A percentile compares a stretch with the other conserved stretches of the same genome.
These are phyloP conservation scores for Smallanthus sonchifolius DNA, from an alignment of 129 eudicot genomes.

Conservation along the genomic window DNA sequence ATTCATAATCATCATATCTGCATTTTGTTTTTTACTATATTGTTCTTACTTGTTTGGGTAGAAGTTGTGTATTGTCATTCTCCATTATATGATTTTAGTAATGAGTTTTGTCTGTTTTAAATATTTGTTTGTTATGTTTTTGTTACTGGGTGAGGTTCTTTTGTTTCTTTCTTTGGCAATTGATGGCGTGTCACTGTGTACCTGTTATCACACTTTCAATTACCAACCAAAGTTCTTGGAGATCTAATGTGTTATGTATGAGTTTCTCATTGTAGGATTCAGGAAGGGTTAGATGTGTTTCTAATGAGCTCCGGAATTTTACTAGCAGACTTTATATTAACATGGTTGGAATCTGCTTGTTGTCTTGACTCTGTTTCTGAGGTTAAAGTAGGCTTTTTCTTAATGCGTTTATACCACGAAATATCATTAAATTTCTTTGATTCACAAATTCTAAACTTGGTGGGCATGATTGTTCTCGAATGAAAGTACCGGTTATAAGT, in stretches of 20 bases:
- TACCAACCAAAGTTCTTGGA: background rate
- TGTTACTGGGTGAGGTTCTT: constrained; percentile 13
- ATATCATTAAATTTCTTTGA: background rate
- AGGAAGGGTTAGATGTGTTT: background rate
- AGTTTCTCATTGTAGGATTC: constrained; percentile 7
- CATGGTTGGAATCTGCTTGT: background rate
- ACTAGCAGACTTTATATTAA: background rate
- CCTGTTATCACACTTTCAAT: background rate
- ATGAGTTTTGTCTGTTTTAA: background rate
- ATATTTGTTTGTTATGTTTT: background rate
- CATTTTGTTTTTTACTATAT: background rate
- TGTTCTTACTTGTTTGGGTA: constrained; percentile 5
- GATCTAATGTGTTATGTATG: constrained; percentile 6
- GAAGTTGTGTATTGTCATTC: background rate
- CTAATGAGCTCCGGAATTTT: background rate
- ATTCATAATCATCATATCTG: background rate
- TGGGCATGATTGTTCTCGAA: background rate
- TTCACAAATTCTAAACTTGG: background rate
- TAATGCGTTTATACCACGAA: background rate
- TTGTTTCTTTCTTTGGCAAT: background rate
- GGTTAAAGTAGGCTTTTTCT: background rate
- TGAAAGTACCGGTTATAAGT: background rate
- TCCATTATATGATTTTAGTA: background rate
- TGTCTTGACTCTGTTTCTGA: background rate
- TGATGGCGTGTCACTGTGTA: constrained; percentile 14